phyloP scores from a whole-genome alignment of 129 eudicot genomes.

The Pittosporum tobira region DNA sequence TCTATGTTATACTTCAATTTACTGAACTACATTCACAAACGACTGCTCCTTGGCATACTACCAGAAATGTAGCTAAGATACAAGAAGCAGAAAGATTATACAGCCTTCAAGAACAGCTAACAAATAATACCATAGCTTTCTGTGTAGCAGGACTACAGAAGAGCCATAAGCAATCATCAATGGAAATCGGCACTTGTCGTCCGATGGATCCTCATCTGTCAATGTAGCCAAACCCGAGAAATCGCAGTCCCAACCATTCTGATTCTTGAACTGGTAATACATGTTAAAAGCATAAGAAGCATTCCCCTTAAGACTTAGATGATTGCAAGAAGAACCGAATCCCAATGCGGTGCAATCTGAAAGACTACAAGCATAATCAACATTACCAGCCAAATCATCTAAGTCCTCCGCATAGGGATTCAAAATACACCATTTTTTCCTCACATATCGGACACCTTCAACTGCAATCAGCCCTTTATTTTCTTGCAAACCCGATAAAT shows the following conservation, averaged over 20 bases:
- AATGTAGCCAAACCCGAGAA: not conserved
- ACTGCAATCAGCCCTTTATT: not conserved
- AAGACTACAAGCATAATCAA: constrained; percentile 8
- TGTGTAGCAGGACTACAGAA: not conserved
- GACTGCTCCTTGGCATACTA: too few species aligned
- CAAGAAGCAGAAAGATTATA: not conserved
- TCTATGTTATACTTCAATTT: too few species aligned
- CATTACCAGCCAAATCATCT: not conserved
- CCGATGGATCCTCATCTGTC: not conserved
- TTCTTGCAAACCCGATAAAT: not conserved
- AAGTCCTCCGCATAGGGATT: constrained; percentile 5
- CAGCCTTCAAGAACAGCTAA: not conserved
- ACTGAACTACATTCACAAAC: too few species aligned
- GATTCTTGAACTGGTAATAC: constrained; percentile 4
- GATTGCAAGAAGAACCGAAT: too few species aligned
- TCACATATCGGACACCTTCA: not conserved
- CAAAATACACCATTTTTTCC: constrained; percentile 2
- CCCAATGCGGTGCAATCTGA: not conserved
- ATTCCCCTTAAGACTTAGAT: not conserved
- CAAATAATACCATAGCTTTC: not conserved
- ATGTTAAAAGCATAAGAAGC: constrained; percentile 6
- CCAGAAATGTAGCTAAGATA: not conserved
- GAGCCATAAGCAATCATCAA: too few species aligned
- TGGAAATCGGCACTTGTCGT: too few species aligned
- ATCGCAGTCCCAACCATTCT: constrained; percentile 1